Conservation (phyloP, 306 rosid species). For the Macrotyloma uniflorum region DNA sequence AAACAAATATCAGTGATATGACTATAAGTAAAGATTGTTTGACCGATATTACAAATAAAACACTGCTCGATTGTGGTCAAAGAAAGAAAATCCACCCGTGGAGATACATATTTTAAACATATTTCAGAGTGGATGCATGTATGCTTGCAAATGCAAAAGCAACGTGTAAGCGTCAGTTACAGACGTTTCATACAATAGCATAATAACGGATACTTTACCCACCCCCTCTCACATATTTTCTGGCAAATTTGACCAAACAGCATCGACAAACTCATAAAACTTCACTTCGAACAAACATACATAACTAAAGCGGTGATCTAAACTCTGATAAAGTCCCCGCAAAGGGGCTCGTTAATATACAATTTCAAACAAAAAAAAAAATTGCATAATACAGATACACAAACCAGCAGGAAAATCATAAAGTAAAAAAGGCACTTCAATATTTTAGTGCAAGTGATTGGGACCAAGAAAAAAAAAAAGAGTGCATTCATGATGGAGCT, state of each 20-base stretch:
- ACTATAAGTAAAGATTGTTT: not conserved
- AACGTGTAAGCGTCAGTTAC: not conserved
- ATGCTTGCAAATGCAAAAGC: slow-evolving; percentile 14
- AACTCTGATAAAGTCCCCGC: not conserved
- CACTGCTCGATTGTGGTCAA: too few species aligned
- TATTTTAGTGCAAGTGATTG: not conserved
- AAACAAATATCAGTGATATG: slow-evolving; percentile 7
- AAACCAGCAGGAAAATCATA: slow-evolving; percentile 8
- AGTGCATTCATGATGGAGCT: not conserved
- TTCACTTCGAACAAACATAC: not conserved
- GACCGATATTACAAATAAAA: too few species aligned
- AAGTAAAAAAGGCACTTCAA: slow-evolving; percentile 19
- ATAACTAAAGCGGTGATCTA: not conserved
- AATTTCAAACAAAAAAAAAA: not conserved
- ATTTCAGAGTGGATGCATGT: slow-evolving; percentile 29
- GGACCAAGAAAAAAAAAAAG: not conserved
- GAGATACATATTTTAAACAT: not conserved
- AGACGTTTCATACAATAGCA: not conserved
- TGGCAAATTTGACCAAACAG: not conserved
- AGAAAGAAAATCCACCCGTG: not conserved
- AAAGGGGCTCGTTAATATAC: not conserved
- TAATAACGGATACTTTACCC: not conserved
- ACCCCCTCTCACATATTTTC: not conserved
- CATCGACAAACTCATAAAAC: slow-evolving; percentile 1
- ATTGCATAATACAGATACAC: not conserved